Evolutionary conservation across 2,329 filamentous ascomycete genomes (phyloP).

Genomic region (Fusarium keratoplasticum): DNA sequence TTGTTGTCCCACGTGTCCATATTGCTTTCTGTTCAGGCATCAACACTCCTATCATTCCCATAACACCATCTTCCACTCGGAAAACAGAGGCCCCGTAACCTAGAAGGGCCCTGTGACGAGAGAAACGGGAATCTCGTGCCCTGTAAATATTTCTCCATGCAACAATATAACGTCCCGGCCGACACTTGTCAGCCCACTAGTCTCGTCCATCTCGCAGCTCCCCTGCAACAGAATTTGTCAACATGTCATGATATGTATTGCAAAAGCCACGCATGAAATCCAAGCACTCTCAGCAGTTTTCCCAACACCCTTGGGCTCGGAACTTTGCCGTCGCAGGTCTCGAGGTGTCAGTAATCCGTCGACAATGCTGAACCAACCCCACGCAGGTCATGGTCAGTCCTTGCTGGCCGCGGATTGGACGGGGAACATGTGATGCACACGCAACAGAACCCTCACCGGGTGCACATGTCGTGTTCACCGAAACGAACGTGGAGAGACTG

Average conservation of each 20-base stretch:
- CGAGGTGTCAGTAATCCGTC: neutral
- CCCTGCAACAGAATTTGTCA: constrained; percentile 6
- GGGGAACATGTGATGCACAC: constrained; percentile 1
- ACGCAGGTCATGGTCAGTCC: neutral
- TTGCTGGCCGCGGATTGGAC: neutral
- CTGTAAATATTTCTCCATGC: neutral
- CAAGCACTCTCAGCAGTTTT: neutral
- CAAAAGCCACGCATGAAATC: constrained; percentile 1
- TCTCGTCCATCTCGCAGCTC: neutral
- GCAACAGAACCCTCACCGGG: neutral
- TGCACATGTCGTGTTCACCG: neutral
- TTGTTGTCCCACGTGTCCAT: neutral
- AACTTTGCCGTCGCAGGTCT: neutral
- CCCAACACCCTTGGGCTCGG: neutral
- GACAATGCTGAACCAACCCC: neutral
- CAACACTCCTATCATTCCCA: neutral
- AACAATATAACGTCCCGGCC: neutral
- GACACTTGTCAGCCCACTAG: neutral
- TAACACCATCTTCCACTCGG: neutral
- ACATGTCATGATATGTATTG: neutral
- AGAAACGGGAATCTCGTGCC: neutral
- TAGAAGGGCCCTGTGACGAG: neutral
- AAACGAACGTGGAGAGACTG: neutral
- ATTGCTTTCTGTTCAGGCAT: neutral
- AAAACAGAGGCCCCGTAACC: neutral